Base-by-base conservation (phyloP, 169 alveolate species). In the Cystoisospora suis region DNA sequence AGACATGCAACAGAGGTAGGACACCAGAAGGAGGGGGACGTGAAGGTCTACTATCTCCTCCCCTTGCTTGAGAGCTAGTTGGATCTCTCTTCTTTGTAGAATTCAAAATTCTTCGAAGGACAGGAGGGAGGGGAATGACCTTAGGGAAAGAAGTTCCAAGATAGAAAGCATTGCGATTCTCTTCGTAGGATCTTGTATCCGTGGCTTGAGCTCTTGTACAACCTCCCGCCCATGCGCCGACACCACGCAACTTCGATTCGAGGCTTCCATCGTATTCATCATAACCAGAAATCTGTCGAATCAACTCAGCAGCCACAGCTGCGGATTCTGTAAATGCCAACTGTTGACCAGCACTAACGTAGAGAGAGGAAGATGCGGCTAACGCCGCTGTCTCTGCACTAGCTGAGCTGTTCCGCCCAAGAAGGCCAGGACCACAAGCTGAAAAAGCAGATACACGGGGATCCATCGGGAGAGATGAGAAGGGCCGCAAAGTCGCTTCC, bases 101-200 rank as follows among this genome's bases (percentile, higher is more conserved):
- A 17, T 20, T 29, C 29, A 72, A 56, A 3, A 72, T 46, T 36
- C 56, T 46, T 53, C 42, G 83, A 4, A 72, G 32, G 42, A 72
- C 58, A 5, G 83, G 83, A 23, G 83, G 83, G 1, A 72, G 83
- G 34, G 83, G 83, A 3, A 72, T 27, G 53, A 72, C 23, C 34
- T 34, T 17, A 56, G 56, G 56, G 34, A 7, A 34, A 1, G 45
- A 46, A 9, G 15, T 46, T 17, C 83, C 58, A 5, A 72, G 27
- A 7, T 29, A 72, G 53, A 72, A 72, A 4, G 83, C 47, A 38
- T 34, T 29, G 56, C 47, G 53, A 6, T 72, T 72, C 83, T 72
- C 83, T 36, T 72, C 83, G 83, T 72, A 72, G 56, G 83, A 72
- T 38, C 83, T 46, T 9, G 45, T n/a, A 38, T 72, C 83, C 56